Evolutionary conservation across 2,329 filamentous ascomycete genomes (phyloP).

Genomic region (Truncatella angustata): DNA sequence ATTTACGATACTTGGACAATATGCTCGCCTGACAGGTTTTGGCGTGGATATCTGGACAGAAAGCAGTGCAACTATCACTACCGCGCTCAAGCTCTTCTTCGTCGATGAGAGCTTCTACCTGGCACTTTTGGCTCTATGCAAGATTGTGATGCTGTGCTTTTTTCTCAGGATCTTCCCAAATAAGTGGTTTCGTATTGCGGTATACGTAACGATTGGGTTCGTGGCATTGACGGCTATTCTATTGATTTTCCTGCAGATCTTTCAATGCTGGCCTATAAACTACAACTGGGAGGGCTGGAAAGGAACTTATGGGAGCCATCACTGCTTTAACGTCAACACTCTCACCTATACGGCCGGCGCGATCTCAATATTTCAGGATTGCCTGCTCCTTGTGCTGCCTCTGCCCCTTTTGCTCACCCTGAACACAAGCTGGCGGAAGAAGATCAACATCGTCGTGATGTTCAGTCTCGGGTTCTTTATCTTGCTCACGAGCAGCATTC

Average conservation of each 20-base stretch:
- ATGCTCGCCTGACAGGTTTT: conserved; percentile 26
- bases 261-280: conserved; percentile 33
- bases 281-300: conserved; percentile 33
- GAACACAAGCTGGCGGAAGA: conserved; percentile 23
- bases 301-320: conserved; percentile 20
- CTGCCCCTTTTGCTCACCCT: conserved; percentile 31
- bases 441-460: conserved; percentile 30
- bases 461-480: conserved; percentile 37
- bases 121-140: conserved; percentile 26
- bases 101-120: conserved; percentile 33
- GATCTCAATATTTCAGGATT: conserved; percentile 33
- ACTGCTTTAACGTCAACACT: conserved; percentile 31
- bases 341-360: conserved; percentile 28
- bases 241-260: conserved; percentile 32
- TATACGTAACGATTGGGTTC: conserved; percentile 22
- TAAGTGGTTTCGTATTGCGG: conserved; percentile 23
- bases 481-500: conserved; percentile 33
- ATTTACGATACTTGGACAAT: conserved; percentile 31
- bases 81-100: conserved; percentile 33
- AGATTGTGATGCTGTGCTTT: conserved; percentile 31
- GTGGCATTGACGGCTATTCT: conserved; percentile 24
- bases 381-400: conserved; percentile 32
- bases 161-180: conserved; percentile 32
- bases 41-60: conserved; percentile 39
- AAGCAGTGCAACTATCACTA: conserved; percentile 21